These are phyloP conservation scores for Dillenia turbinata DNA, from an alignment of 164 flowering plant species.

Conservation along the genomic window DNA sequence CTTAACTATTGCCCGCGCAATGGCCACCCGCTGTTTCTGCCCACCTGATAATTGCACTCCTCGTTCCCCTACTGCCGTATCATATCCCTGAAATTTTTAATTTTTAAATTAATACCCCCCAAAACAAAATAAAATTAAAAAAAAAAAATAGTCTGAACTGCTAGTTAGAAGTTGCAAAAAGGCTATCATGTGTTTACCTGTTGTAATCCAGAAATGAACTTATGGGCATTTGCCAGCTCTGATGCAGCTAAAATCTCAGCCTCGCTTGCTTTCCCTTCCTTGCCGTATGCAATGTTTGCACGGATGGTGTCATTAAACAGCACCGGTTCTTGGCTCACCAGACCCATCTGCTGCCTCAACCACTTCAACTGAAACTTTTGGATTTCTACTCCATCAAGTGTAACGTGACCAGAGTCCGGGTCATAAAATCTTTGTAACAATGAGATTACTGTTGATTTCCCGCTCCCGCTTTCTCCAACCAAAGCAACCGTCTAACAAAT, in stretches of 20 bases:
- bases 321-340: slow-evolving; percentile 68
- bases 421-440: slow-evolving; percentile 63
- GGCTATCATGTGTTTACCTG: slow-evolving; percentile 23
- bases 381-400: slow-evolving; percentile 29
- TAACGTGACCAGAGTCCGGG: slow-evolving; percentile 28
- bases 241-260: slow-evolving; percentile 41
- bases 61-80: slow-evolving; percentile 73
- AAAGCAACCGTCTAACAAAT: slow-evolving; percentile 45
- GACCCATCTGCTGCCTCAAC: slow-evolving; percentile 76
- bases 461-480: slow-evolving; percentile 60
- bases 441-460: slow-evolving; percentile 57
- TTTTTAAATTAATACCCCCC: not conserved
- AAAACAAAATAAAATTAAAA: too few species aligned
- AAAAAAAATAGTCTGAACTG: not conserved
- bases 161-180: not conserved
- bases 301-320: slow-evolving; percentile 47
- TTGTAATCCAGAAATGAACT: slow-evolving; percentile 38
- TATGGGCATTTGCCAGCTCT: slow-evolving; percentile 52
- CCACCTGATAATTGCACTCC: slow-evolving; percentile 83
- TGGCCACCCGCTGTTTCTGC: slow-evolving; percentile 82
- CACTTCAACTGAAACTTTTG: slow-evolving; percentile 44
- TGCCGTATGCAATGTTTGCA: slow-evolving; percentile 51
- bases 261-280: slow-evolving; percentile 39
- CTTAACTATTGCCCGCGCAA: slow-evolving; percentile 78
- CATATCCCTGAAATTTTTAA: slow-evolving; percentile 50